phyloP scores from a whole-genome alignment of 371 early-diverging fungal species.

The Syncephalastrum monosporum region DNA sequence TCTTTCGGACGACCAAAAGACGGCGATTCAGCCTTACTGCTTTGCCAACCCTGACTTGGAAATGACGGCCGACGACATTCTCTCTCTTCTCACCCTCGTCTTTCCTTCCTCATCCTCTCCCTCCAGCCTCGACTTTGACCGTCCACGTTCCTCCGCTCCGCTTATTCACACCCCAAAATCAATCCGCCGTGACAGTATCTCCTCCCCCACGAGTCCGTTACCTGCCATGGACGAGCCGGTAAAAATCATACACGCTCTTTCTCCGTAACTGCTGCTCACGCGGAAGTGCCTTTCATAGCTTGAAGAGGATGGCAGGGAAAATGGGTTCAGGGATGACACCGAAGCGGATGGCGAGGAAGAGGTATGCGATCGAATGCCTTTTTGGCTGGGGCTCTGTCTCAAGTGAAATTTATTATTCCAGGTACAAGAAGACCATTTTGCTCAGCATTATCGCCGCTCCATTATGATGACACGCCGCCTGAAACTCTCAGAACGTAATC shows the following conservation, averaged over 20 bases:
- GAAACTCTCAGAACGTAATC: constrained; percentile 47
- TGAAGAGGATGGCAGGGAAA: constrained; percentile 9
- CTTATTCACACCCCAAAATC: background rate
- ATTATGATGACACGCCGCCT: constrained; percentile 47
- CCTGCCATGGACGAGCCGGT: too few species aligned
- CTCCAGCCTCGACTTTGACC: constrained; percentile 15
- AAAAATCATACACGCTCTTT: too few species aligned
- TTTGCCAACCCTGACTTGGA: constrained; percentile 45
- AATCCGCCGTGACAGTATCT: too few species aligned
- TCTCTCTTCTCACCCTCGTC: constrained; percentile 40
- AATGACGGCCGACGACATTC: constrained; percentile 51
- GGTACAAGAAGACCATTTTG: constrained; percentile 24
- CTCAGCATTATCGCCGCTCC: constrained; percentile 54
- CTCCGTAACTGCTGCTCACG: too few species aligned
- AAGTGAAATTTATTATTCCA: background rate
- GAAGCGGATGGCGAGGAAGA: constrained; percentile 8
- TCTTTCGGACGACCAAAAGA: constrained; percentile 38
- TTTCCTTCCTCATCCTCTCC: constrained; percentile 30
- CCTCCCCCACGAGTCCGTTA: too few species aligned
- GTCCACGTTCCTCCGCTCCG: constrained; percentile 23
- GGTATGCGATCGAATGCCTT: constrained; percentile 2
- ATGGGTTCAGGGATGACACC: constrained; percentile 14
- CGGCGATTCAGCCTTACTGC: constrained; percentile 42
- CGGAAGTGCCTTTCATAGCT: too few species aligned
- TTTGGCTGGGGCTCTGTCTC: too few species aligned